These are phyloP conservation scores for Ensete ventricosum DNA, from an alignment of 176 grass and related monocot species.

Conservation along the genomic window DNA sequence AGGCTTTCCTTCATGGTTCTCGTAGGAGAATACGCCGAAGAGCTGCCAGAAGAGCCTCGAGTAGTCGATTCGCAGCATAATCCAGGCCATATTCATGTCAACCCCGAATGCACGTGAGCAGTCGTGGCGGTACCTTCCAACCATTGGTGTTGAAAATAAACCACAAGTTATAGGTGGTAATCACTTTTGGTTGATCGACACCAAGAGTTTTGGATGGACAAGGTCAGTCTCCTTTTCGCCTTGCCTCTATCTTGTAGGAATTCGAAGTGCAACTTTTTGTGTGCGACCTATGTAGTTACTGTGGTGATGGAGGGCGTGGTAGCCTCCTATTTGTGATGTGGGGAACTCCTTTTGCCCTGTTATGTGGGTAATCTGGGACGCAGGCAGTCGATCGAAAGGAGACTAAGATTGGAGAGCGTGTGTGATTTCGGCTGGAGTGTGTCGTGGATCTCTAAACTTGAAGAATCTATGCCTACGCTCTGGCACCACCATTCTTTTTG, in stretches of 20 bases:
- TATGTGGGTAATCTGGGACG: background rate
- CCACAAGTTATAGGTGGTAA: background rate
- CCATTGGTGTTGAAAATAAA: constrained; percentile 17
- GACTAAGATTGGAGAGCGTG: too few relatives aligned
- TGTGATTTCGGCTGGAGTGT: background rate
- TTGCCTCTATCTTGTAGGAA: too few relatives aligned
- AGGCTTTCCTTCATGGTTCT: constrained; percentile 30
- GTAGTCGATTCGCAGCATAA: constrained; percentile 33
- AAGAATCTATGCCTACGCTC: constrained; percentile 34
- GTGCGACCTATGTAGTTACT: background rate
- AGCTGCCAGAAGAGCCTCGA: constrained; percentile 48
- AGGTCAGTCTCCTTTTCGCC: background rate
- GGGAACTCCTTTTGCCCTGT: background rate
- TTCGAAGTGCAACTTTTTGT: too few relatives aligned
- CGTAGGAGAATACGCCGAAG: constrained; percentile 35
- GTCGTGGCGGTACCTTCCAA: constrained; percentile 30
- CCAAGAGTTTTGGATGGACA: background rate
- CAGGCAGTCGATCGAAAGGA: background rate
- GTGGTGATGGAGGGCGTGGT: background rate
- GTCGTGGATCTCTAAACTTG: constrained; percentile 31
- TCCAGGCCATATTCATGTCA: constrained; percentile 36
- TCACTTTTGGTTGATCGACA: background rate
- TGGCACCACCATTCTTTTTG: constrained; percentile 27
- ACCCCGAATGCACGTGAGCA: constrained; percentile 18
- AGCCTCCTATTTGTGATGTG: constrained; percentile 6